Evolutionary conservation across 1,139 yeast species (phyloP), one percentile per base, ranked within the genome.

Genomic region (Torulaspora pretoriensis): DNA sequence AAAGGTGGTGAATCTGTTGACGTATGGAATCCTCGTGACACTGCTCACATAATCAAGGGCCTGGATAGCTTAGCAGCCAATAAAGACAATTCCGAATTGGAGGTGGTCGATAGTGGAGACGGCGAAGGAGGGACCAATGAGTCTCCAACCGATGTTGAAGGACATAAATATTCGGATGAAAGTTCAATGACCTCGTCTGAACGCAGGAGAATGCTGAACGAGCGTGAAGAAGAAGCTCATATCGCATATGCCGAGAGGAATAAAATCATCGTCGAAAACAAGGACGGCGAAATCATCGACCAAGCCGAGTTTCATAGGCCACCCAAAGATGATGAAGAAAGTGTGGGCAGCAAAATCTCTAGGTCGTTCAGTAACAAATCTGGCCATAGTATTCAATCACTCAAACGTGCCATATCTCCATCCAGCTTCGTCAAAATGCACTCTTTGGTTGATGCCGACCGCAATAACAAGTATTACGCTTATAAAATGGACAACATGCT

Each of bases 211-310:
- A 43, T 48, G 33, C 40, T 55, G 6, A 45, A 40, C 19, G 50
- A 53, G 34, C 53, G 49, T 12, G 63, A 58, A 45, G 38, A 49
- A n/a, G 47, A 43, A 14, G 57, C 59, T 33, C 48, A 47, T 1
- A 70, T 75, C 23, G 92, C 88, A 0, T 90, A 78, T 63, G 80
- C 78, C 49, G 96, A 87, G 59, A 96, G 95, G 23, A 59, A 70
- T 35, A 70, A 74, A 34, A 64, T 89, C 35, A 76, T 90, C 44
- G 72, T 90, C 49, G 98, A 90, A 61, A 94, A 88, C 64, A 77
- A 75, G 47, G 73, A 79, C 45, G 97, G 97, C 44, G 97, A 90
- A 59, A 73, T 88, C 34, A 59, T 90, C 38, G 80, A 78, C 27
- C 61, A 68, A 29, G 68, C 71, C 0, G 50, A 53, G 29, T 47